Conservation (phyloP, 176 grass and related monocot genomes). For the Oryza meridionalis region DNA sequence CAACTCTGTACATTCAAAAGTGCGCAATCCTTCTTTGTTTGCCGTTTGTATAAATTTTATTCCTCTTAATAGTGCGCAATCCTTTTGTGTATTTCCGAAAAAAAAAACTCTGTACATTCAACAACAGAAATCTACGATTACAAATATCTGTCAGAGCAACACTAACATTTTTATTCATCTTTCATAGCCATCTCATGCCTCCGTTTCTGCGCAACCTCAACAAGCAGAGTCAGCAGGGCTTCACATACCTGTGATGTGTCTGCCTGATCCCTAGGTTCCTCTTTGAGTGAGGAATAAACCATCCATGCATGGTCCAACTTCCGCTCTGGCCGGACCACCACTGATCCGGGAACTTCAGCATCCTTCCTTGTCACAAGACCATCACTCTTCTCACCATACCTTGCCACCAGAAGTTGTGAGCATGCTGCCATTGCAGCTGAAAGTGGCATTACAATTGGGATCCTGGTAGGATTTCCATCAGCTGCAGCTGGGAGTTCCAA, state of each 20-base stretch:
- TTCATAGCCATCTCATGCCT: conserved; percentile 75
- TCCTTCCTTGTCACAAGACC: conserved; percentile 80
- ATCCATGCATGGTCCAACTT: conserved; percentile 98
- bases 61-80: no score
- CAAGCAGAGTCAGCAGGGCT: conserved; percentile 73
- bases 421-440: conserved; percentile 87
- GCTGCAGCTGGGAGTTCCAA: conserved; percentile 71
- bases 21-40: no score
- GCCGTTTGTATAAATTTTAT: no score
- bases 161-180: conserved; percentile 65
- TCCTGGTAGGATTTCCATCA: conserved; percentile 55
- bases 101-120: no score
- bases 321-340: conserved; percentile 60
- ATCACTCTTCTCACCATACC: conserved; percentile 91
- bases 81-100: no score
- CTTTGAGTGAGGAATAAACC: conserved; percentile 79
- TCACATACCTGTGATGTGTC: conserved; percentile 86
- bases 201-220: conserved; percentile 76
- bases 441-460: conserved; percentile 82
- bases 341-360: conserved; percentile 79
- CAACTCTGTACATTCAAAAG: no score
- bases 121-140: neutral
- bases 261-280: conserved; percentile 60
- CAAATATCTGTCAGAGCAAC: conserved; percentile 25
- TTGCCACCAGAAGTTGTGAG: conserved; percentile 68